Base-by-base conservation (phyloP, 2,329 filamentous ascomycete species). In the Botrytis byssoidea region DNA sequence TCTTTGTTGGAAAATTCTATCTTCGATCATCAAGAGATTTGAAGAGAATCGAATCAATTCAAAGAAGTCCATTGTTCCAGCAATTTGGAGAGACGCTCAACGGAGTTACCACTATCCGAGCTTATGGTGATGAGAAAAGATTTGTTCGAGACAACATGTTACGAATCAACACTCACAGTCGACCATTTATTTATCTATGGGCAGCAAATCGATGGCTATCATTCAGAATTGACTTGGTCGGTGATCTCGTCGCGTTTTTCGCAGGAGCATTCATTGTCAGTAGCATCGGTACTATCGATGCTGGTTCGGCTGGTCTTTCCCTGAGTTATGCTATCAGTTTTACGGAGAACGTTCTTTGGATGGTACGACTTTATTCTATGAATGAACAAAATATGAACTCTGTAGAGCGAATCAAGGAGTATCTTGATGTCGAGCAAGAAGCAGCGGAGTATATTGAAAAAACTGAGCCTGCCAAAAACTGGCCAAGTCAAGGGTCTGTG, bases 381-480 rank as follows among this genome's bases (percentile, higher is more conserved):
- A 98, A 98, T 80, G 96, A 99, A 84, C 96, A 99, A 83, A 98
- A 98, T 83, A 98, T 99, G 96, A 99, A 99, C 83, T 95, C 95
- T 4, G 95, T 98, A 67, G 96, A 99, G 84, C 93, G 96, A 80
- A 92, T 99, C 81, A 97, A 97, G 85, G 96, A 99, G 82, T 99
- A 98, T 81, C 88, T 98, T 51, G 94, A 98, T 63, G 93, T 99
- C 1, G 95, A 98, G 79, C 95, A 98, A 82, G 96, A 99, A 83
- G 95, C 96, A 1, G 86, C 88, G 0, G 87, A 93, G 1, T 85
- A 97, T 59, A 88, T 97, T 59, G 90, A 94, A 72, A 90, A 95
- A 74, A 93, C 90, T 76, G 88, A 93, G 42, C 96, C 96, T 10
- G 87, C 92, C 0, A 83, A 87, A 7, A 90, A 93, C 80, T 99